These are phyloP conservation scores for Exsudoporus frostii DNA, from an alignment of 768 basidiomycete genomes.

Conservation along the genomic window DNA sequence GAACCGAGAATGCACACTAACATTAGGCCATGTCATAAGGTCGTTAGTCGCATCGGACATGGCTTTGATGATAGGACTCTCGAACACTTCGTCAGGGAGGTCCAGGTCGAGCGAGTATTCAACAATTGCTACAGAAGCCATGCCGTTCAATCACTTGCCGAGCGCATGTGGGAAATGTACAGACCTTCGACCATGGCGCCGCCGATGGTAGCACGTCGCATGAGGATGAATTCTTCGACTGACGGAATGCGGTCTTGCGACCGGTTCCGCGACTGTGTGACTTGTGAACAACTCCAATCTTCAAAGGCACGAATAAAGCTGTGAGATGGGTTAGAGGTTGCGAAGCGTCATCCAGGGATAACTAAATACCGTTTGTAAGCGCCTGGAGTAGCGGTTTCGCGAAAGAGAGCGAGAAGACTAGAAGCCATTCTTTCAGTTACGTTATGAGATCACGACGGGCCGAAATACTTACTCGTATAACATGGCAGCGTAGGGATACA, in stretches of 20 bases:
- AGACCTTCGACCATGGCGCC: constrained; percentile 38
- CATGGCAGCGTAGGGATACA: constrained; percentile 39
- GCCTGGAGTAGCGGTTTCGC: constrained; percentile 35
- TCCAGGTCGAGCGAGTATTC: constrained; percentile 38
- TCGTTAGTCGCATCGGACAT: constrained; percentile 41
- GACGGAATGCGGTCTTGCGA: constrained; percentile 36
- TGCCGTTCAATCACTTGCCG: not conserved
- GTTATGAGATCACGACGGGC: constrained; percentile 5
- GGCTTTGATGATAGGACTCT: constrained; percentile 31
- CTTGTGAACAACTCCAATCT: constrained; percentile 35
- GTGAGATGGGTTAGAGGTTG: constrained; percentile 1
- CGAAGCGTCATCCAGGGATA: not conserved
- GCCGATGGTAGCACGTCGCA: constrained; percentile 37
- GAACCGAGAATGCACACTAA: constrained; percentile 18
- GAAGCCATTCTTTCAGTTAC: not conserved
- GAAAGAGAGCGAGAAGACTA: constrained; percentile 34
- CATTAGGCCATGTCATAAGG: constrained; percentile 43
- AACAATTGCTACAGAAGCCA: constrained; percentile 28
- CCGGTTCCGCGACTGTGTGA: constrained; percentile 34
- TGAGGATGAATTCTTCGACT: constrained; percentile 37
- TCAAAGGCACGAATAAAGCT: constrained; percentile 37
- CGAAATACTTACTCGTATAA: constrained; percentile 33
- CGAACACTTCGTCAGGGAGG: constrained; percentile 36
- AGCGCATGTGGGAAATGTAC: not conserved
- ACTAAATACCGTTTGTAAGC: constrained; percentile 32